Conservation (phyloP, 768 basidiomycete genomes). For the Boletellus ananiceps region DNA sequence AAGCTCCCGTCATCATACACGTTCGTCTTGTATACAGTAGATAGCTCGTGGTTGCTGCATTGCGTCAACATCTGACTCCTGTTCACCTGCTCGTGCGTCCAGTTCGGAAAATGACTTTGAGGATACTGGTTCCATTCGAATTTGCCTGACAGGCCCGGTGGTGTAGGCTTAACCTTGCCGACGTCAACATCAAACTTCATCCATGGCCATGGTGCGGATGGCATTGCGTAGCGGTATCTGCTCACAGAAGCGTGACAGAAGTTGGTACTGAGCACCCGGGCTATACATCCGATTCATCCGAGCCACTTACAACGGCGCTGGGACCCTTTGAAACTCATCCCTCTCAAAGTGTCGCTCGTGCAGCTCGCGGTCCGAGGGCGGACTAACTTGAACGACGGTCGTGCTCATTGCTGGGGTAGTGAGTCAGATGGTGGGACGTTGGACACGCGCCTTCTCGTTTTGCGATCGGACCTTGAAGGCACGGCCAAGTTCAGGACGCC, state of each 20-base stretch:
- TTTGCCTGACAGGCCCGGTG: background rate
- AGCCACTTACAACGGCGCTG: slow-evolving; percentile 20
- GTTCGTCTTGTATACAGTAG: slow-evolving; percentile 17
- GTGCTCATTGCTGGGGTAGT: slow-evolving; percentile 6
- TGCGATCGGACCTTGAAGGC: background rate
- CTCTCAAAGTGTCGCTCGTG: background rate
- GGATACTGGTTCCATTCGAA: slow-evolving; percentile 41
- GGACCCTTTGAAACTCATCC: slow-evolving; percentile 9
- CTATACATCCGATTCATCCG: background rate
- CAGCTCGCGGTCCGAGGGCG: background rate
- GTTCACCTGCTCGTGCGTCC: slow-evolving; percentile 43
- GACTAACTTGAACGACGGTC: background rate
- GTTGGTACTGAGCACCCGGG: background rate
- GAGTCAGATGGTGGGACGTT: background rate
- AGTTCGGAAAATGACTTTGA: slow-evolving; percentile 48
- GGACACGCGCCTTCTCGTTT: background rate
- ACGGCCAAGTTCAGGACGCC: background rate
- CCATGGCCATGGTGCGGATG: slow-evolving; percentile 40
- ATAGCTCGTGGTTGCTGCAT: slow-evolving; percentile 14
- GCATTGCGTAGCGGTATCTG: slow-evolving; percentile 34
- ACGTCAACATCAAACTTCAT: slow-evolving; percentile 26
- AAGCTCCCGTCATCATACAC: slow-evolving; percentile 17
- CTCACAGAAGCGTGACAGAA: background rate
- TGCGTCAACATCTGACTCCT: slow-evolving; percentile 32
- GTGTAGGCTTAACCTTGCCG: background rate